These are phyloP conservation scores for Zygoascus flipseniorum DNA, from an alignment of 805 yeast species.

Conservation along the genomic window DNA sequence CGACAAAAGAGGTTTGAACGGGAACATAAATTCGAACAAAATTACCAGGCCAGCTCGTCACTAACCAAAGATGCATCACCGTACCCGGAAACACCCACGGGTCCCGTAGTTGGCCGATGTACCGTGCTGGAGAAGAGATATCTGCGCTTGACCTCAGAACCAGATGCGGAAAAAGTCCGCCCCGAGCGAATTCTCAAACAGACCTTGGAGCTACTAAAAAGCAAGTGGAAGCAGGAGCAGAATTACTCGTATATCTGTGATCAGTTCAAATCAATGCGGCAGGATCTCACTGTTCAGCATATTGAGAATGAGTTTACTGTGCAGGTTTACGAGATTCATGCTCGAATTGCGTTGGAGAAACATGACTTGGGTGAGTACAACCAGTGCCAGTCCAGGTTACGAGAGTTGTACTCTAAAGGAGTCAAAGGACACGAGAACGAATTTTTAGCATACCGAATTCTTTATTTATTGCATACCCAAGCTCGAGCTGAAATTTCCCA, in stretches of 20 bases:
- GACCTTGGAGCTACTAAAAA: constrained; percentile 46
- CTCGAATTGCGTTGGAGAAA: constrained; percentile 74
- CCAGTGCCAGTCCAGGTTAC: constrained; percentile 83
- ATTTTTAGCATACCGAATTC: constrained; percentile 61
- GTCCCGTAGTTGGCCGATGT: constrained; percentile 52
- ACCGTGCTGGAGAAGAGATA: constrained; percentile 66
- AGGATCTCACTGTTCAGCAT: constrained; percentile 88
- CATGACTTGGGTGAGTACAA: constrained; percentile 89
- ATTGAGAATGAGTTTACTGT: constrained; percentile 71
- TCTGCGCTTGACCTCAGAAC: constrained; percentile 80
- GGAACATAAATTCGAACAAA: constrained; percentile 14
- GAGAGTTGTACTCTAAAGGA: constrained; percentile 45
- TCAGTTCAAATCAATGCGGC: constrained; percentile 87
- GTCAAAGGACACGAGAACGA: constrained; percentile 42
- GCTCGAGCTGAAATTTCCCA: constrained; percentile 50
- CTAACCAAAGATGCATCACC: constrained; percentile 5
- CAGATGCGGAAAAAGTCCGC: constrained; percentile 76
- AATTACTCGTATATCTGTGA: constrained; percentile 74
- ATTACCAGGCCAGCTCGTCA: constrained; percentile 6
- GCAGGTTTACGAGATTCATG: constrained; percentile 75
- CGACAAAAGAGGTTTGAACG: constrained; percentile 44
- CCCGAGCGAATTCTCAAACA: constrained; percentile 56
- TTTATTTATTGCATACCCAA: constrained; percentile 68
- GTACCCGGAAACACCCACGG: constrained; percentile 10
- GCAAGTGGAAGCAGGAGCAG: constrained; percentile 44